A percentile compares a stretch with the other conserved stretches of the same genome.
phyloP scores from a whole-genome alignment of 176 grass and related monocot genomes.

The Carex parvula region DNA sequence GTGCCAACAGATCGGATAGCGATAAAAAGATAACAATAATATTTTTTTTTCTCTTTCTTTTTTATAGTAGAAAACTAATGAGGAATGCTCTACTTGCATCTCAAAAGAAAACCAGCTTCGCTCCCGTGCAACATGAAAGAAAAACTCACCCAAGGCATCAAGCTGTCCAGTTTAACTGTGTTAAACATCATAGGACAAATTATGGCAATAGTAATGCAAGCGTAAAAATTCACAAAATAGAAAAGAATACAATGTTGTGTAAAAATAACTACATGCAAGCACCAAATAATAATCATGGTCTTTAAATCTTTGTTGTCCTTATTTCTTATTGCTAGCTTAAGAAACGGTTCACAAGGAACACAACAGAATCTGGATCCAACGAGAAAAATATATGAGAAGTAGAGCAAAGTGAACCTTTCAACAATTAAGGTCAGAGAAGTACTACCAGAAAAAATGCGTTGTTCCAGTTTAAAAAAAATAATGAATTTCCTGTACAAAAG shows the following conservation, averaged over 20 bases:
- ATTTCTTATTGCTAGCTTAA: neutral
- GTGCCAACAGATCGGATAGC: neutral
- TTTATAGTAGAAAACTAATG: neutral
- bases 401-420: neutral
- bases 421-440: neutral
- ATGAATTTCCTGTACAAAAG: neutral
- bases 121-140: neutral
- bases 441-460: neutral
- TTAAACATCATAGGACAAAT: neutral
- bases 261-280: neutral
- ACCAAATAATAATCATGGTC: neutral
- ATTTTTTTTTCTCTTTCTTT: neutral
- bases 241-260: neutral
- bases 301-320: neutral
- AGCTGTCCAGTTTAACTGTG: neutral
- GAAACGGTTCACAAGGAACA: neutral
- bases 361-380: neutral
- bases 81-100: neutral
- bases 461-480: neutral
- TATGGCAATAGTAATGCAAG: neutral
- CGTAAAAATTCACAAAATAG: neutral
- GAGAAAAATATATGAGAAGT: neutral
- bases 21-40: neutral
- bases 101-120: neutral
- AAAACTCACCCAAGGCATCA: slow-evolving; percentile 8